A percentile compares a stretch with the other conserved stretches of the same genome.
phyloP scores from a whole-genome alignment of 108 stramenopile genomes.

The Cylindrotheca closterium region DNA sequence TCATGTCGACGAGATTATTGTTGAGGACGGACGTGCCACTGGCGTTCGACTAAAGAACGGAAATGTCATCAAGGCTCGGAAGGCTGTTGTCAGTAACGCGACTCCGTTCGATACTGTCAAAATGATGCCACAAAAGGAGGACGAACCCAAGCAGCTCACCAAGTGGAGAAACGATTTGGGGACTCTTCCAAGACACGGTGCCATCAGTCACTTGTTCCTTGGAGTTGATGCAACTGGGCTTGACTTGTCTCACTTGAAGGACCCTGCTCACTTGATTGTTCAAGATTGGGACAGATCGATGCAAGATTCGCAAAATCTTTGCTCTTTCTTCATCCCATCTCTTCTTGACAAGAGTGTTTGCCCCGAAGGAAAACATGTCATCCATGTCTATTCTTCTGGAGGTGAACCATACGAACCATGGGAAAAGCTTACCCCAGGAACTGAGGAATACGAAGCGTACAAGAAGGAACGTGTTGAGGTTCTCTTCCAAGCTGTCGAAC shows the following conservation, averaged over 20 bases:
- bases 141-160: constrained; percentile 56
- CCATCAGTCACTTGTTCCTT: constrained; percentile 85
- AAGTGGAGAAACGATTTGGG: constrained; percentile 77
- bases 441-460: constrained; percentile 90
- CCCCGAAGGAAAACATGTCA: constrained; percentile 92
- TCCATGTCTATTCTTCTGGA: constrained; percentile 92
- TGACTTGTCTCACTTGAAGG: constrained; percentile 83
- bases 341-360: constrained; percentile 89
- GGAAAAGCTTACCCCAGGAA: constrained; percentile 86
- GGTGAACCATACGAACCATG: constrained; percentile 95
- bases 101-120: constrained; percentile 94
- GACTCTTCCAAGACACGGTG: constrained; percentile 85
- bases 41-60: constrained; percentile 91
- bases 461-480: constrained; percentile 89
- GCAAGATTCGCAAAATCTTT: constrained; percentile 91
- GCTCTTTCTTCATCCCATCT: constrained; percentile 88
- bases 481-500: constrained; percentile 89
- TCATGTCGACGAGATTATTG: constrained; percentile 88
- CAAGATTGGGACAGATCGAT: constrained; percentile 89
- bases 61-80: constrained; percentile 79
- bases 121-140: constrained; percentile 51
- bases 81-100: constrained; percentile 93
- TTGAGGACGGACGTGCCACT: constrained; percentile 85
- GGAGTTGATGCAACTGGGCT: constrained; percentile 82
- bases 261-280: constrained; percentile 90